These are phyloP conservation scores for Fusarium tupiense DNA, from an alignment of 2,329 filamentous ascomycete species.

Conservation along the genomic window DNA sequence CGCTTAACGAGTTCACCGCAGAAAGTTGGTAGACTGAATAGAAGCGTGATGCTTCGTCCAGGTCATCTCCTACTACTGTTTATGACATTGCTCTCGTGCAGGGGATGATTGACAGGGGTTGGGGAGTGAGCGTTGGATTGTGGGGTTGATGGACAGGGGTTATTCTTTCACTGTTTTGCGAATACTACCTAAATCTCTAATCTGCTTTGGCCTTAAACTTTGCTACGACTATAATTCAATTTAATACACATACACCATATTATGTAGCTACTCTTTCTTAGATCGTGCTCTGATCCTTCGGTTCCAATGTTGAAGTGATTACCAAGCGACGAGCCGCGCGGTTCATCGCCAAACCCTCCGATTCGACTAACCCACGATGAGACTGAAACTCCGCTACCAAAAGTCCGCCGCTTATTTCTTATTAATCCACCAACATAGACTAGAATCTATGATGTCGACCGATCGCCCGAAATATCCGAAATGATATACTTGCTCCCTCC, in stretches of 20 bases:
- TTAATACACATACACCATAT: background rate
- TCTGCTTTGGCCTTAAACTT: background rate
- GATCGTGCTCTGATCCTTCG: rapidly evolving
- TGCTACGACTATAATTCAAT: background rate
- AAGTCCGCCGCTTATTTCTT: conserved; percentile 11
- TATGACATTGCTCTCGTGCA: background rate
- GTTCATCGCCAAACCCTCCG: conserved; percentile 5
- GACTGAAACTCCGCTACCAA: conserved; percentile 17
- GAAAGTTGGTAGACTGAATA: background rate
- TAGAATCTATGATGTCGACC: conserved; percentile 19
- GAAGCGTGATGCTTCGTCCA: background rate
- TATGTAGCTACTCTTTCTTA: background rate
- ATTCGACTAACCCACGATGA: background rate
- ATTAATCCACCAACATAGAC: conserved; percentile 12
- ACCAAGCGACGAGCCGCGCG: conserved; percentile 1
- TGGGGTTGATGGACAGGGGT: background rate
- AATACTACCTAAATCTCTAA: background rate
- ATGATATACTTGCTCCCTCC: background rate
- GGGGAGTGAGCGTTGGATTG: background rate
- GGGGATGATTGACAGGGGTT: background rate
- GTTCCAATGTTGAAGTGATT: background rate
- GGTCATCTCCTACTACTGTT: too few relatives aligned
- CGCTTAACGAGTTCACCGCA: too few relatives aligned
- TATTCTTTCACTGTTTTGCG: background rate
- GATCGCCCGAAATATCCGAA: conserved; percentile 25